Base-by-base conservation (phyloP, 192 early-diverging fungal genomes). In the Cetraspora pellucida region DNA sequence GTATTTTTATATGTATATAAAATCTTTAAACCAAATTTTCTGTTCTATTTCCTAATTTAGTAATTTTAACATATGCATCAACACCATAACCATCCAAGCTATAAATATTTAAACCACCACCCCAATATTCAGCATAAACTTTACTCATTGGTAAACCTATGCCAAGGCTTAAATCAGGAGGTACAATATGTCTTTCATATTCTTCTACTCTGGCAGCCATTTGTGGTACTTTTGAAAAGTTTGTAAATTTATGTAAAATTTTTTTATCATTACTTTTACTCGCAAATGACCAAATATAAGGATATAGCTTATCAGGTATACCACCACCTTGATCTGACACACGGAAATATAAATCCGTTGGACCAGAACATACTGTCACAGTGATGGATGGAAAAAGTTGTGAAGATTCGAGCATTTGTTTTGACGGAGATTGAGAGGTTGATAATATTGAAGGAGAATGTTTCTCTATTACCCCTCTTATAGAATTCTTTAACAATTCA, bases 111-210 rank as follows among this genome's bases (percentile, higher is more conserved):
- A 98, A 85, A 25, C 87, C 87, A 8, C 97, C 97, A 23, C 95
- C 95, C 97, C 96, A 98, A 79, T 97, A 98, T 80, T 95, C 92
- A 3, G 94, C 92, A 84, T 97, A 98, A 27, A 96, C 92, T 61
- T 90, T 85, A 60, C 91, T 92, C 92, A 98, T 92, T 0, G 95
- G 93, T 81, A 97, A 80, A 0, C 97, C 97, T 67, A 97, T 90
- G n/a, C 97, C 97, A 63, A 96, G 79, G 52, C 85, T 83, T 79
- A 86, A 79, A 57, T 84, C 63, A 72, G 79, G 75, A 23, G 67
- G 64, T 50, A 71, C 73, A 10, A 58, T 70, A 45, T 79, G 72
- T 30, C 77, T 71, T 47, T 76, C 80, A 59, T 86, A 74, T 77
- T 96, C 93, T 71, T 88, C 86, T 23, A 95, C 85, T 9, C 89